Base-by-base conservation (phyloP, 306 rosid genomes). In the Geum urbanum region DNA sequence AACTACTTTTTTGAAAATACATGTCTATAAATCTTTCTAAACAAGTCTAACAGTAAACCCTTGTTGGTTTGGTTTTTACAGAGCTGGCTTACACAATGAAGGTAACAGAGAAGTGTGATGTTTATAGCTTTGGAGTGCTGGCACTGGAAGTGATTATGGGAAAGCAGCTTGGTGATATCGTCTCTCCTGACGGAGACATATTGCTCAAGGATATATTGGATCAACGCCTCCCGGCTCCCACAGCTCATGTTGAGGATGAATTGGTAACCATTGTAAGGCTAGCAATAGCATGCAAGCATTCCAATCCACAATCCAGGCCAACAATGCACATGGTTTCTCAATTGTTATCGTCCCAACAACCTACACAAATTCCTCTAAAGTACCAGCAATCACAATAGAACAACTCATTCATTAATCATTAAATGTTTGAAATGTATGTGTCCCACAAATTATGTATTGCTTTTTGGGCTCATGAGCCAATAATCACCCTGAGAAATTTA, bases 71-170 rank as follows among this genome's bases (percentile, higher is more conserved):
- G 10, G 8, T 18, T 24, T 37, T 14, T 18, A 15, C 68, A 78
- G 82, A 78, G 71, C 32, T 78, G 27, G 82, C 82, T 18, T 78
- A 57, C 64, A 66, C 67, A 6, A 58, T 41, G 69, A 51, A 9
- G 45, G 74, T 66, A 50, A 78, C 78, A 0, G 67, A 60, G 69
- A 73, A 72, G 44, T 72, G 65, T 12, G 74, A 72, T 7, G 61
- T 72, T 0, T 73, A 52, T 54, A 73, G 78, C 16, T 78, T 78
- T 53, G 78, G 82, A 11, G 82, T 78, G 8, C 48, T 78, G 32
- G 74, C 74, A 52, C 66, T 78, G 4, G 82, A 78, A 67, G 60
- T 68, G 6, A 41, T 78, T 13, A 74, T 63, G 67, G 83, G 83
- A 19, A 65, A 43, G 9, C 73, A 35, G 14, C 66, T 66, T 5